Evolutionary conservation across 2,329 filamentous ascomycete genomes (phyloP), one percentile per base, ranked within the genome.

Genomic region (Davidsoniella neocaledoniae): DNA sequence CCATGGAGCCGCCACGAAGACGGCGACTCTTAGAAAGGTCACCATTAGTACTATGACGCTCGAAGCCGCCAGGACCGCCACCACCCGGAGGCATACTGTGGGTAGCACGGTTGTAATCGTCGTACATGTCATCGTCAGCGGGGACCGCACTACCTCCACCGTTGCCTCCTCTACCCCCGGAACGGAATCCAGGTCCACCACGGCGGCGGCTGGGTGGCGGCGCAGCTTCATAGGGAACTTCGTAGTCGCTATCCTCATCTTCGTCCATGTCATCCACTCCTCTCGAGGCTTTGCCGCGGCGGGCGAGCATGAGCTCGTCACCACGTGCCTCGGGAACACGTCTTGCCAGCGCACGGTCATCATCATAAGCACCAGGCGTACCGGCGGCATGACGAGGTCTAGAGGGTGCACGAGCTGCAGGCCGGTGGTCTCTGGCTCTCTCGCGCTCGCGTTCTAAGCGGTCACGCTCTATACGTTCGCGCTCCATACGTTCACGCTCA

Each of bases 11-110:
- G 17, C 42, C 51, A 38, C 51, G 51, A 10, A 21, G 21, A n/a
- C 51, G 51, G 19, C 51, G 47, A n/a, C 26, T 23, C 25, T 53
- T 53, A 16, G 51, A 29, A n/a, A 53, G 43, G 10, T 53, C 51
- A 7, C 51, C 51, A 5, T 47, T 40, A 23, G 48, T 44, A 21
- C 51, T 53, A 23, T 53, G 51, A 12, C 51, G 47, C 14, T 53
- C 51, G 14, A 47, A 25, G 26, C 16, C 33, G 2, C 44, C 41
- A 37, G 9, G 29, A 33, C 29, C 29, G 29, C 29, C 29, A n/a
- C 41, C 39, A 19, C 25, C 50, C 9, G 41, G 37, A 33, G 41
- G 43, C 43, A 46, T 40, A 21, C 47, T 49, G 12, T 49, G 47
- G 8, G 47, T 43, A 21, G 37, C 39, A 4, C 47, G 47, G 7